These are phyloP conservation scores for Panaeolus cyanescens DNA, from an alignment of 768 basidiomycete species.

Conservation along the genomic window DNA sequence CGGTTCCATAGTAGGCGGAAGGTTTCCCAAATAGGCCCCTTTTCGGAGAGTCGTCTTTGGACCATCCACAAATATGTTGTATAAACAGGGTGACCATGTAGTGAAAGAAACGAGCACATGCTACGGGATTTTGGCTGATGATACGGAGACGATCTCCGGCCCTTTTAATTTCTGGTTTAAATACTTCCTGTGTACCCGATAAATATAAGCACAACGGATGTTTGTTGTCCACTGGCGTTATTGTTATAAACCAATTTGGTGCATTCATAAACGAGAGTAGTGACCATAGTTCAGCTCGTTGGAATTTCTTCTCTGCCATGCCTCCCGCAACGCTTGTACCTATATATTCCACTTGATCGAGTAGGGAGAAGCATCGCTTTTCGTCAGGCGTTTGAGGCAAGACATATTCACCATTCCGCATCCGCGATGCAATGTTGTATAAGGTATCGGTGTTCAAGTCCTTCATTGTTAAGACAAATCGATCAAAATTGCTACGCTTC, in stretches of 20 bases:
- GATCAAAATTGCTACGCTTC: slow-evolving; percentile 23
- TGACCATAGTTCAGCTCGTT: slow-evolving; percentile 34
- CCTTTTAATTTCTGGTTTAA: slow-evolving; percentile 15
- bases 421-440: slow-evolving; percentile 13
- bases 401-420: slow-evolving; percentile 24
- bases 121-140: slow-evolving; percentile 21
- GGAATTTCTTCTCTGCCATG: slow-evolving; percentile 25
- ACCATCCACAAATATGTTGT: slow-evolving; percentile 26
- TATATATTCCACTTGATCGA: slow-evolving; percentile 36
- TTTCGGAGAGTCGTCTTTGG: background rate
- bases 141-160: slow-evolving; percentile 5
- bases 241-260: slow-evolving; percentile 36
- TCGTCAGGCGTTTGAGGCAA: slow-evolving; percentile 30
- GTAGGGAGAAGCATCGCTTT: slow-evolving; percentile 32
- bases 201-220: slow-evolving; percentile 37
- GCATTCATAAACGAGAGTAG: slow-evolving; percentile 21
- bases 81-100: slow-evolving; percentile 30
- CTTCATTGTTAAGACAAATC: slow-evolving; percentile 21
- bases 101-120: slow-evolving; percentile 33
- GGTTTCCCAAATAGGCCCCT: slow-evolving; percentile 30
- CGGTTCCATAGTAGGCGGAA: slow-evolving; percentile 37
- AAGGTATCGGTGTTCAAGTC: slow-evolving; percentile 23
- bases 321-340: slow-evolving; percentile 30
- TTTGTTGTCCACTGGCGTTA: slow-evolving; percentile 28
- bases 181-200: slow-evolving; percentile 23